Percentiles rank a stretch among this genome's conserved stretches.
These are phyloP conservation scores for Pseudonitzschia multiseries DNA, from an alignment of 108 stramenopile species.

Conservation along the genomic window DNA sequence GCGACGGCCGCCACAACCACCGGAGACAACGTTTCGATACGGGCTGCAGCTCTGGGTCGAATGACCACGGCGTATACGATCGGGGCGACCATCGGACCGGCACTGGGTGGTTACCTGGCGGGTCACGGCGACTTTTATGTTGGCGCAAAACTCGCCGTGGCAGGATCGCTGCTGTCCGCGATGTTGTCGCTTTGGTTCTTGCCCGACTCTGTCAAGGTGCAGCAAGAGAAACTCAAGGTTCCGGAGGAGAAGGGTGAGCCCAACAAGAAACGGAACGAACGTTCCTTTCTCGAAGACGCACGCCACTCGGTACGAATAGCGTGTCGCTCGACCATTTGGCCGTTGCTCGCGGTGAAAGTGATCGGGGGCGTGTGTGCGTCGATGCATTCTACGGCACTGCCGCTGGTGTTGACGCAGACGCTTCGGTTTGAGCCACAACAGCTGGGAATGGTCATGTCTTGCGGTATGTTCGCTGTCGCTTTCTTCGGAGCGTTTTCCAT, in stretches of 20 bases:
- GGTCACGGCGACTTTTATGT: slow-evolving; percentile 54
- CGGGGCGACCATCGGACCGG: slow-evolving; percentile 75
- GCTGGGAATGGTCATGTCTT: slow-evolving; percentile 68
- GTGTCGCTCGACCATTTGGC: slow-evolving; percentile 48
- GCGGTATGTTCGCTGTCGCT: slow-evolving; percentile 59
- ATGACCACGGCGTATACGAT: slow-evolving; percentile 83
- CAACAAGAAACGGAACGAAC: background rate
- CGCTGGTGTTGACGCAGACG: slow-evolving; percentile 53
- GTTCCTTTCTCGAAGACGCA: slow-evolving; percentile 41
- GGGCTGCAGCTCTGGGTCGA: slow-evolving; percentile 69
- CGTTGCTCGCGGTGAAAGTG: slow-evolving; percentile 65
- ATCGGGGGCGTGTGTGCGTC: slow-evolving; percentile 65
- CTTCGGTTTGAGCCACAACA: slow-evolving; percentile 48
- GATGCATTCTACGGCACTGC: slow-evolving; percentile 60
- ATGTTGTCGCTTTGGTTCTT: slow-evolving; percentile 52
- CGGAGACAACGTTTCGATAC: slow-evolving; percentile 30
- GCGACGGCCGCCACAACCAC: slow-evolving; percentile 59
- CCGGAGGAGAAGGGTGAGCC: background rate
- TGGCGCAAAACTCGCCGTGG: slow-evolving; percentile 73
- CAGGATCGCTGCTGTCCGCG: slow-evolving; percentile 63
- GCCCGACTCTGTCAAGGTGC: slow-evolving; percentile 19
- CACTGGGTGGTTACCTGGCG: slow-evolving; percentile 69
- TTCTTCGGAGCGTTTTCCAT: slow-evolving; percentile 64
- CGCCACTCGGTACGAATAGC: slow-evolving; percentile 27
- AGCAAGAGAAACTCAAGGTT: slow-evolving; percentile 5